Conservation (phyloP, 345 rosid genomes). For the Balakata baccata region DNA sequence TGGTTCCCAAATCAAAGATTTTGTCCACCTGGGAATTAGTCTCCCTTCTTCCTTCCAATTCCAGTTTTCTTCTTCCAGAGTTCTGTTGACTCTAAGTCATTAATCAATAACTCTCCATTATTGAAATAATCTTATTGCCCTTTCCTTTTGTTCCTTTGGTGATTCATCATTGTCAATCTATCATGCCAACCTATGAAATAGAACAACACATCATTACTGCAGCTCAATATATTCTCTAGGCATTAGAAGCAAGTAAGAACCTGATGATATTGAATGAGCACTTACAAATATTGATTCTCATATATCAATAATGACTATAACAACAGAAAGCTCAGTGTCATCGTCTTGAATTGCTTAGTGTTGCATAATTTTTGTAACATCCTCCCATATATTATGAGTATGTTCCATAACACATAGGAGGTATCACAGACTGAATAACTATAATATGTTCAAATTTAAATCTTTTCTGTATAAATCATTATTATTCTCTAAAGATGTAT, state of each 20-base stretch:
- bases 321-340: slow-evolving; percentile 32
- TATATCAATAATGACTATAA: slow-evolving; percentile 39
- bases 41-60: not conserved
- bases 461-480: too few species aligned
- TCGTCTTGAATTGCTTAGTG: too few species aligned
- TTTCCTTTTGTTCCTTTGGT: not conserved
- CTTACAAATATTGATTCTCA: slow-evolving; percentile 48
- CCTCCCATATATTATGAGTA: too few species aligned
- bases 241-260: slow-evolving; percentile 43
- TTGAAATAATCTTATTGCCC: not conserved
- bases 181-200: slow-evolving; percentile 37
- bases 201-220: slow-evolving; percentile 69
- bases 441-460: too few species aligned
- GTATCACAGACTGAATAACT: too few species aligned
- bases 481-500: too few species aligned
- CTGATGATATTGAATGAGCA: slow-evolving; percentile 42
- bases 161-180: slow-evolving; percentile 16
- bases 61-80: not conserved
- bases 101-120: not conserved
- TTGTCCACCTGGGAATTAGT: not conserved
- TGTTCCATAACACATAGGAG: too few species aligned
- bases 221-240: slow-evolving; percentile 52
- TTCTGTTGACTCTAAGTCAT: not conserved
- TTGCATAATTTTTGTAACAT: too few species aligned
- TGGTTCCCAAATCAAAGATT: too few species aligned